Percentiles rank a stretch among this genome's conserved stretches.
Evolutionary conservation across 2,329 filamentous ascomycete species (phyloP).

Genomic region (Fusarium tupiense): DNA sequence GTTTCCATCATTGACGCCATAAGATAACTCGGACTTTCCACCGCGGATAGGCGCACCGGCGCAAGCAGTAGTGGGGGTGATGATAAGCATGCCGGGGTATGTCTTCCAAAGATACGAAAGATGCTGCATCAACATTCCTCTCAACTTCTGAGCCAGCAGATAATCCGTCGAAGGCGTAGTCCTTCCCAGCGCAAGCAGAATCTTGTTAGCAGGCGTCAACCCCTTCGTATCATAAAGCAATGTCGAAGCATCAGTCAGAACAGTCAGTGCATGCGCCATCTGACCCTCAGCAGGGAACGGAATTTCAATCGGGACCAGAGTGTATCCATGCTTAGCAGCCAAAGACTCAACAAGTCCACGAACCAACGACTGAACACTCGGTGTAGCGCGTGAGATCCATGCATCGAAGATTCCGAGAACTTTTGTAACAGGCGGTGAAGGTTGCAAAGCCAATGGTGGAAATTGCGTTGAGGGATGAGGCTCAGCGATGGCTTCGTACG

Average conservation of each 20-base stretch:
- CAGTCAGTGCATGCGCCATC: constrained; percentile 77
- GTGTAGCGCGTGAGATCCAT: constrained; percentile 66
- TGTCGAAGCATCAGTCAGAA: constrained; percentile 69
- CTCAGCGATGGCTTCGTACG: constrained; percentile 71
- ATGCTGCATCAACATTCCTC: constrained; percentile 75
- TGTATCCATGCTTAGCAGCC: constrained; percentile 61
- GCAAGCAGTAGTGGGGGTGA: constrained; percentile 72
- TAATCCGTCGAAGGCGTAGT: constrained; percentile 73
- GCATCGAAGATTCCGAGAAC: constrained; percentile 70
- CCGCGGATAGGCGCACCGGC: constrained; percentile 56
- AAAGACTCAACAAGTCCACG: constrained; percentile 62
- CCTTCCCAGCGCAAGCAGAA: constrained; percentile 71
- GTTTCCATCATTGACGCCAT: constrained; percentile 59
- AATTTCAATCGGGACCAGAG: constrained; percentile 64
- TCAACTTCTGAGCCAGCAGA: constrained; percentile 74
- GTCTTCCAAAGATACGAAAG: constrained; percentile 71
- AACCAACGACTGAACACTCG: constrained; percentile 55
- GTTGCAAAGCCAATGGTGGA: constrained; percentile 49
- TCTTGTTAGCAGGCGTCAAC: constrained; percentile 69
- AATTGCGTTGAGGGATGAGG: constrained; percentile 71
- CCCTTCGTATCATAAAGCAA: constrained; percentile 57
- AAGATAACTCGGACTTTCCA: constrained; percentile 47
- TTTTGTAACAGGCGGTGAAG: constrained; percentile 49
- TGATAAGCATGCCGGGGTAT: constrained; percentile 75
- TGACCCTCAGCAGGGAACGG: constrained; percentile 71